Evolutionary conservation across 176 grass and related monocot species (phyloP).

Genomic region (Echinochloa phyllopogon): DNA sequence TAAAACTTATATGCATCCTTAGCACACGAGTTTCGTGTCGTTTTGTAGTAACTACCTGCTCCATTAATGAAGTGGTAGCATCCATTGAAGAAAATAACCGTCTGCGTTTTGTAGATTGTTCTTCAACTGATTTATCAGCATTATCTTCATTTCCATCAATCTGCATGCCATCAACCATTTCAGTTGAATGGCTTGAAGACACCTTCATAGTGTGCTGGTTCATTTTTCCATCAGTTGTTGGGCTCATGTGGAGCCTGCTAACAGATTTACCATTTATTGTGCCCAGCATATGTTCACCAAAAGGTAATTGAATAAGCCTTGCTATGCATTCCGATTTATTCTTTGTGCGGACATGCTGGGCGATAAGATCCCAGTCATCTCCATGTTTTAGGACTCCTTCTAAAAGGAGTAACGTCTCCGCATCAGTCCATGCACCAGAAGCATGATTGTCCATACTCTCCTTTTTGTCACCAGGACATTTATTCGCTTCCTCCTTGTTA

Average conservation of each 20-base stretch:
- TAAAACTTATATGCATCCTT: not conserved
- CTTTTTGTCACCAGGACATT: constrained; percentile 37
- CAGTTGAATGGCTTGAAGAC: constrained; percentile 48
- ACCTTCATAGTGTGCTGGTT: constrained; percentile 51
- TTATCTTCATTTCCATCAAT: constrained; percentile 63
- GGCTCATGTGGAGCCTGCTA: constrained; percentile 46
- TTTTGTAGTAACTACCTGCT: constrained; percentile 62
- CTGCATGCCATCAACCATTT: constrained; percentile 51
- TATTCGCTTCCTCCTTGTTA: constrained; percentile 45
- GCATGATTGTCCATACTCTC: constrained; percentile 36
- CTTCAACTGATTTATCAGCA: constrained; percentile 58
- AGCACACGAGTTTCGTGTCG: not conserved
- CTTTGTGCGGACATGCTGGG: constrained; percentile 92
- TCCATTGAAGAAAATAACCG: constrained; percentile 56
- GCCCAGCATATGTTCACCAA: constrained; percentile 87
- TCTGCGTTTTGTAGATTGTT: constrained; percentile 64
- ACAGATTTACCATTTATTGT: constrained; percentile 67
- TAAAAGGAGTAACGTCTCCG: constrained; percentile 90
- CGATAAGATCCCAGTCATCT: constrained; percentile 98
- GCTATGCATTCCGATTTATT: constrained; percentile 95
- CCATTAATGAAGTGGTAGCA: constrained; percentile 73
- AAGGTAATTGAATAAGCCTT: constrained; percentile 93
- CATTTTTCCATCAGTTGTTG: constrained; percentile 48
- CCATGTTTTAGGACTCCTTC: constrained; percentile 98
- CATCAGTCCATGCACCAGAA: constrained; percentile 74